Evolutionary conservation across 2,329 filamentous ascomycete species (phyloP), one percentile per base, ranked within the genome.

Genomic region (Fusarium verticillioides): DNA sequence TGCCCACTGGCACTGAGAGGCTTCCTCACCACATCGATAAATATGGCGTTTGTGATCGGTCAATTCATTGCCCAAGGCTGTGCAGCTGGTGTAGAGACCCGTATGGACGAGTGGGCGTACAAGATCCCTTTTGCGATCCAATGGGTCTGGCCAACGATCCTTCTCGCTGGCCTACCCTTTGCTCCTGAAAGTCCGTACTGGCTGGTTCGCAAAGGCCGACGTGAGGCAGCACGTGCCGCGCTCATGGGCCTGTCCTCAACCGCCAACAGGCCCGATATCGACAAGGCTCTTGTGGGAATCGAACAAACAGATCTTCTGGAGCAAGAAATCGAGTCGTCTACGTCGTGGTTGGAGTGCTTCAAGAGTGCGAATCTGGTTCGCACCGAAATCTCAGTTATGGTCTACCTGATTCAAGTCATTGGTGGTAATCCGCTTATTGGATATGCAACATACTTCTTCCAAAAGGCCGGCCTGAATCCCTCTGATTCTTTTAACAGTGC

Each of bases 211-310:
- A 63, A 75, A 34, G 76, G 72, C 9, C 77, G 79, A 11, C 61
- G 78, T 7, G 70, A 79, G 7, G 73, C 78, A 4, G 80, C 81
- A 6, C 73, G 76, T 36, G 54, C 44, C 16, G 77, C 79, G 1
- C 66, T 82, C 11, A 16, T 66, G 15, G 69, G 80, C 5, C 76
- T 83, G 2, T 56, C 53, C 11, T 77, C 80, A 1, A 84, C 88
- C 54, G 59, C 60, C 5, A 66, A 63, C 7, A 61, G 89, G 91
- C 67, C 90, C 49, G 40, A 76, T 79, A 64, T 66, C 46, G 32
- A 72, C 9, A 79, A 81, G 32, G 78, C 82, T 57, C 80, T 85
- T 69, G 77, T 82, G 63, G 95, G 95, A 91, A 96, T 97, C 90
- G 88, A 93, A 15, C 80, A 84, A 47, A 86, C 84, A 8, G 80